Evolutionary conservation across 2,329 filamentous ascomycete genomes (phyloP).

Genomic region (Calonectria ilicicola): DNA sequence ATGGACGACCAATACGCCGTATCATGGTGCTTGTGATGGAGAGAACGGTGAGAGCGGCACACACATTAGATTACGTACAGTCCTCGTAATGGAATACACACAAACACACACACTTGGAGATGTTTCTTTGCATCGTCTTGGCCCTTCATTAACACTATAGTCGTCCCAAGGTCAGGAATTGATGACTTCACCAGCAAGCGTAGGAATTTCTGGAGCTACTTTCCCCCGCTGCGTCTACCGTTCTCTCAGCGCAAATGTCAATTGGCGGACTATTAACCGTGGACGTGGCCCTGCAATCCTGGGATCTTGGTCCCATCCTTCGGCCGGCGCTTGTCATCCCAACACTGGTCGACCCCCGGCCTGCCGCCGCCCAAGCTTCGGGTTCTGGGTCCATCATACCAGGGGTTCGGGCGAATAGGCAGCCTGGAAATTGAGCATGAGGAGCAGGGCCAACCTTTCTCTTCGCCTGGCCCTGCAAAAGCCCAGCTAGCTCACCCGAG

Average conservation of each 20-base stretch:
- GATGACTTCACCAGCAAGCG: neutral
- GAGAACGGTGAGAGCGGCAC: too few species aligned
- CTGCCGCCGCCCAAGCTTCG: conserved; percentile 24
- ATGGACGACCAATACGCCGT: neutral
- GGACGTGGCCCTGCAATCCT: neutral
- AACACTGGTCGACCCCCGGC: conserved; percentile 5
- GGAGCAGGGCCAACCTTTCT: neutral
- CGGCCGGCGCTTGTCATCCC: conserved; percentile 32
- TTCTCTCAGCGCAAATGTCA: conserved; percentile 9
- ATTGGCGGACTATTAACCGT: conserved; percentile 27
- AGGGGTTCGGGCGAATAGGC: conserved; percentile 28
- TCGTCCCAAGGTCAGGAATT: neutral
- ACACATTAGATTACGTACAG: too few species aligned
- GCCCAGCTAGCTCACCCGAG: neutral
- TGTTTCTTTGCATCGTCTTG: too few species aligned
- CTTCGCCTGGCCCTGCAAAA: neutral
- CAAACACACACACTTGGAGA: too few species aligned
- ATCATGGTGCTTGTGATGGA: neutral
- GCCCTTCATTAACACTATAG: neutral
- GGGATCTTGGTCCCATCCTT: conserved; percentile 13
- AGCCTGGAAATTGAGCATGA: neutral
- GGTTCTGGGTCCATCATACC: neutral
- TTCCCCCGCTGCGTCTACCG: neutral
- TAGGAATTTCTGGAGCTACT: neutral
- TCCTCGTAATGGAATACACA: too few species aligned